Base-by-base conservation (phyloP, 192 early-diverging fungal species). In the Physocladia obscura region DNA sequence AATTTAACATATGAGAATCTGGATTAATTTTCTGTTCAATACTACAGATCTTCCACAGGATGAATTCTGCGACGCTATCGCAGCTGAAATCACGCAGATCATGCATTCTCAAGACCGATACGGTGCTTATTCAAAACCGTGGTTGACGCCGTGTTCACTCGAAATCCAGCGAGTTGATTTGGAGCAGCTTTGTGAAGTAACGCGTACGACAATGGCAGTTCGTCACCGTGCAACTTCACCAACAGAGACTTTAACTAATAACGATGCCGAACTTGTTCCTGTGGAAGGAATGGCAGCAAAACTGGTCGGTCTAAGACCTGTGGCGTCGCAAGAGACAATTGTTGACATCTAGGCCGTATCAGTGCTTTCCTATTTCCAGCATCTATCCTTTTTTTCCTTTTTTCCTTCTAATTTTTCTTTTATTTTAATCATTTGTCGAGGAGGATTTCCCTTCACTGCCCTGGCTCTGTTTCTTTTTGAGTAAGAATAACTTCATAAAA, bases 41-140 rank as follows among this genome's bases (percentile, higher is more conserved):
- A n/a, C 48, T 48, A 17, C 61, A 62, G 61, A 62, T 48, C 48
- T 62, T 19, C 63, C 63, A 19, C 63, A 65, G 52, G 63, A 65
- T 52, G 63, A 65, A 8, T 62, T 51, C 26, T 65, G 47, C 49
- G 49, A 50, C 21, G 30, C 63, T 19, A 52, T 49, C 36, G 15
- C 21, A 2, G 31, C 31, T 26, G 47, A 65, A 52, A 51, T 65
- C 8, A 17, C n/a, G 17, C 47, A 51, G 31, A 52, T 52, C 27
- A 52, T 49, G 5, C 19, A 31, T 21, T 27, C 44, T 0, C n/a
- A 36, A 13, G 38, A 36, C 52, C 65, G n/a, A n/a, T n/a, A 34
- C 2, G 47, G 26, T 24, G 31, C 17, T 8, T 49, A 68, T 26
- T 22, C 65, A 21, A 49, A 56, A 24, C 32, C 22, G 4, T 68